Evolutionary conservation across 202 grass and related monocot species (phyloP).

Genomic region (Cymbopogon flexuosus): DNA sequence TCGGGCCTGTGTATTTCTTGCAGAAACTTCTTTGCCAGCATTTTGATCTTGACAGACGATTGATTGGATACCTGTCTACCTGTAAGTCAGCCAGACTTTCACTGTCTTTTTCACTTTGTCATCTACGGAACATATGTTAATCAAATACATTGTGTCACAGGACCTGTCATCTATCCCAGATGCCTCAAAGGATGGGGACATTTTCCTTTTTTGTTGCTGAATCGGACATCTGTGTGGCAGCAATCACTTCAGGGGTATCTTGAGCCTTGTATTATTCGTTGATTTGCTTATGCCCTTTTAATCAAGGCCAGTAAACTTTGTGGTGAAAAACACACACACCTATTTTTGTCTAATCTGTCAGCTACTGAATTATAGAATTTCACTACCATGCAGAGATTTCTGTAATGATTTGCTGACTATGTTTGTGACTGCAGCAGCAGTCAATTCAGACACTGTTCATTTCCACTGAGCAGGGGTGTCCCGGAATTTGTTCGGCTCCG

Average conservation of each 20-base stretch:
- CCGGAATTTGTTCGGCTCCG: constrained; percentile 36
- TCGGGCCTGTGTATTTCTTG: constrained; percentile 41
- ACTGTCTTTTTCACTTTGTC: constrained; percentile 35
- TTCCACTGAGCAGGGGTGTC: constrained; percentile 30
- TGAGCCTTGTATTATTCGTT: constrained; percentile 37
- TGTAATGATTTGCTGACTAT: constrained; percentile 47
- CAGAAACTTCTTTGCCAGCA: constrained; percentile 94
- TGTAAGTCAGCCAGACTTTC: constrained; percentile 44
- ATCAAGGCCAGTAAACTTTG: constrained; percentile 36
- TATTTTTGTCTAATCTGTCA: constrained; percentile 28
- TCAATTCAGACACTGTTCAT: constrained; percentile 45
- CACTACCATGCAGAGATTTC: constrained; percentile 23
- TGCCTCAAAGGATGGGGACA: constrained; percentile 30
- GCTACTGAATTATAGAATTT: constrained; percentile 38
- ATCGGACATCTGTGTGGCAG: constrained; percentile 31
- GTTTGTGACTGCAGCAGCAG: constrained; percentile 39
- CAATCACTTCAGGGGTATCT: constrained; percentile 37
- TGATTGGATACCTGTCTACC: constrained; percentile 76
- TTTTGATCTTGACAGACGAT: constrained; percentile 81
- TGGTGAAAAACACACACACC: neutral
- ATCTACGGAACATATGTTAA: constrained; percentile 28
- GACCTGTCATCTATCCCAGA: constrained; percentile 35
- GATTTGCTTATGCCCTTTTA: constrained; percentile 24
- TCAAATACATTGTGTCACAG: constrained; percentile 38
- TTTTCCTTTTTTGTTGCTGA: constrained; percentile 19